Conservation (phyloP, 2,329 filamentous ascomycete species). For the Colletotrichum karsti region DNA sequence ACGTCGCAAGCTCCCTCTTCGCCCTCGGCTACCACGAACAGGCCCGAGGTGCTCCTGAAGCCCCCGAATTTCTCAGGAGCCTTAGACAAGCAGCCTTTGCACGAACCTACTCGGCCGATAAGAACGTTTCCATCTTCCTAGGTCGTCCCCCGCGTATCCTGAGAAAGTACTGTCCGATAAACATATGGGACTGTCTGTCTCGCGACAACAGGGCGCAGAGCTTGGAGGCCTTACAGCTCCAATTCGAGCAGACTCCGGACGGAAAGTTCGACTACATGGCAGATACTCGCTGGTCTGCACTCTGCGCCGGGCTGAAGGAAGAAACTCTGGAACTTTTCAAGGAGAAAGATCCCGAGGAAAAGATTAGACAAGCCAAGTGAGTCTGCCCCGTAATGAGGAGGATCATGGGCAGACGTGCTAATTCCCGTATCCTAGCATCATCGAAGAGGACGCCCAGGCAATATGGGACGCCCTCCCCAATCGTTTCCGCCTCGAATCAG, state of each 20-base stretch:
- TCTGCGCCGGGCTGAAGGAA: no score
- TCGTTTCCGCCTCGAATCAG: no score
- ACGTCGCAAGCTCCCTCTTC: not conserved
- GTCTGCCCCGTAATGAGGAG: no score
- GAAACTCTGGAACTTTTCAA: no score
- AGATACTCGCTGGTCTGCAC: rapidly evolving
- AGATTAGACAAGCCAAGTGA: no score
- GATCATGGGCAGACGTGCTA: no score
- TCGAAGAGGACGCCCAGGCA: no score
- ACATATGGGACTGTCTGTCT: not conserved
- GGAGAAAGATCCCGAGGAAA: no score
- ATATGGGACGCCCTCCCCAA: no score
- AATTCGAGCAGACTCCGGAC: not conserved
- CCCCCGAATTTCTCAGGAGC: not conserved
- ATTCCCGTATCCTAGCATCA: no score
- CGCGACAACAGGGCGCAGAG: rapidly evolving
- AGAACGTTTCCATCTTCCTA: not conserved
- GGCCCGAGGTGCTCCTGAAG: not conserved
- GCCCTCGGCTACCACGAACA: not conserved
- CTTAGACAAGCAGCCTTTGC: not conserved
- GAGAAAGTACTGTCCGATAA: no score
- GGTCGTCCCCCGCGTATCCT: not conserved
- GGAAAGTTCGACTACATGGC: not conserved
- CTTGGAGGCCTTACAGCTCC: not conserved
- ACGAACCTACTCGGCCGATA: not conserved